Evolutionary conservation across 495 filamentous ascomycete species (phyloP).

Genomic region (Lepraria neglecta): DNA sequence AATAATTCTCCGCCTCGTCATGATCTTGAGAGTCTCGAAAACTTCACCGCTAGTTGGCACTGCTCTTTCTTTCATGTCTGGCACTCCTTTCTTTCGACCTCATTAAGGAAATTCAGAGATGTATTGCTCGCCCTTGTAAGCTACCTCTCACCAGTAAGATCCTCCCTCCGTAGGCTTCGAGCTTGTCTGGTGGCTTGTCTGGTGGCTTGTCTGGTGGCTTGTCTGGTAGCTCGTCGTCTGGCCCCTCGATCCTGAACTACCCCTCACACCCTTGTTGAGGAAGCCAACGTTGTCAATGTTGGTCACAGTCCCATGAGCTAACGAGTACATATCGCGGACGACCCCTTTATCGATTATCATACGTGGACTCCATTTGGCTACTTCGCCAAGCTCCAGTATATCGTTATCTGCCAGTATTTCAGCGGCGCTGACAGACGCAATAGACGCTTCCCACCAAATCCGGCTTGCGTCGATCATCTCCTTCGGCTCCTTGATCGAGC

Average conservation of each 20-base stretch:
- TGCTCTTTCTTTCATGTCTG: too few relatives aligned
- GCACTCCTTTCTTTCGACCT: background rate
- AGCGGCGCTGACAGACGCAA: conserved; percentile 34
- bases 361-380: conserved; percentile 25
- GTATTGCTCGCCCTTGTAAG: background rate
- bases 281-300: conserved; percentile 38
- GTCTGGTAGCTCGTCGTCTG: background rate
- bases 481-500: conserved; percentile 23
- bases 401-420: conserved; percentile 31
- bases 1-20: too few relatives aligned
- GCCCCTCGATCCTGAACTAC: background rate
- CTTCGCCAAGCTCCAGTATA: conserved; percentile 33
- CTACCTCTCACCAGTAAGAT: conserved; percentile 1
- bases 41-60: too few relatives aligned
- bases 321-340: conserved; percentile 29
- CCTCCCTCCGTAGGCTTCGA: background rate
- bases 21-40: too few relatives aligned
- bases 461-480: conserved; percentile 34
- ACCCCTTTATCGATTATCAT: conserved; percentile 34
- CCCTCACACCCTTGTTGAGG: conserved; percentile 28
- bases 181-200: conserved; percentile 6
- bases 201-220: background rate
- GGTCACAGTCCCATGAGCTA: conserved; percentile 33
- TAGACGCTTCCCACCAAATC: conserved; percentile 43
- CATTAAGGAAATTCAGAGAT: background rate